Base-by-base conservation (phyloP, 2,329 filamentous ascomycete genomes). In the Chalaropsis ovoidea region DNA sequence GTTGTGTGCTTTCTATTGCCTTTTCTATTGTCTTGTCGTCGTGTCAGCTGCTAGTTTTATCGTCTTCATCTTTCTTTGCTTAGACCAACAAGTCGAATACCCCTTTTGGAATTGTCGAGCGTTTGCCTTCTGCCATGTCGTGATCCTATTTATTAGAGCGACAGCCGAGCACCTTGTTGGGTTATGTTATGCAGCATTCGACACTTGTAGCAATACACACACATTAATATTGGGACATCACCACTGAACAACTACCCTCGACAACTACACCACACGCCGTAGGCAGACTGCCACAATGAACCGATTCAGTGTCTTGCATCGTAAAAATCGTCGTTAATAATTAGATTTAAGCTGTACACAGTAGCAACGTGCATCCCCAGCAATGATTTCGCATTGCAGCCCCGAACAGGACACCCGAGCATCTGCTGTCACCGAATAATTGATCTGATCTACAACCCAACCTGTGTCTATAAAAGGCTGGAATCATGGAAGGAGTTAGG, bases 311-410 rank as follows among this genome's bases (percentile, higher is more conserved):
- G 42, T 67, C 56, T 24, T 65, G 56, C 66, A 45, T 67, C 66
- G 64, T 67, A 24, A 67, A 67, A 61, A 67, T 58, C 45, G 56
- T 67, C 66, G 62, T 67, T 67, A 67, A 67, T 63, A 67, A 67
- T 67, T 67, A 67, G 58, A 64, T 67, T 63, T 67, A 67, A 63
- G 56, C 61, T 67, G 66, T 58, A 60, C 39, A 47, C 27, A 35
- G 52, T 47, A 8, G n/a, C 52, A 52, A 19, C 22, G 27, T 13
- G 31, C 43, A 45, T 64, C 63, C 54, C 63, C 63, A 47, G 63
- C 63, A 64, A 42, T 42, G 35, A 47, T 60, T 43, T 64, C 39
- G 41, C 49, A 42, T 58, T 64, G 63, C 41, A 45, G 49, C 52
- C 52, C 63, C 45, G 63, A 58, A 60, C 24, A 24, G 54, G 63